Conservation (phyloP, 805 yeast genomes). For the Ogataea thermomethanolica region DNA sequence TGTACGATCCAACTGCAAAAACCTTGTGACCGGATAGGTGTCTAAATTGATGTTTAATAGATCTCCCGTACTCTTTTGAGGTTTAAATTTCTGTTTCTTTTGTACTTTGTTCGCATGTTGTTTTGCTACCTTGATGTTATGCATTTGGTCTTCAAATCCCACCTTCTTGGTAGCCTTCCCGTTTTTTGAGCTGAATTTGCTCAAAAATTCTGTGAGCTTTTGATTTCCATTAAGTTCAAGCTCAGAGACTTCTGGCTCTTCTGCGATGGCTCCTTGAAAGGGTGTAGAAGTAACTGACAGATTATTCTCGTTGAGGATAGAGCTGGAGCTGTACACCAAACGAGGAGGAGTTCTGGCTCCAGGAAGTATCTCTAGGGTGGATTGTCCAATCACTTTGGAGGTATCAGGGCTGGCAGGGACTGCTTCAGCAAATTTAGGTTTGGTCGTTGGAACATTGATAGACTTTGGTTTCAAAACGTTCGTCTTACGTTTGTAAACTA, state of each 20-base stretch:
- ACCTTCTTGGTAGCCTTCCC: conserved; percentile 12
- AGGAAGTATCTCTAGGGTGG: conserved; percentile 19
- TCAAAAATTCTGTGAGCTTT: conserved; percentile 11
- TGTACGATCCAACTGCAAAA: not conserved
- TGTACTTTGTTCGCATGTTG: not conserved
- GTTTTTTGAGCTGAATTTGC: conserved; percentile 2
- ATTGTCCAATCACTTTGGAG: conserved; percentile 16
- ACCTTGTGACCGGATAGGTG: conserved; percentile 6
- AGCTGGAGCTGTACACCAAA: conserved; percentile 15
- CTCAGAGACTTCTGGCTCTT: not conserved
- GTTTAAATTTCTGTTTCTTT: conserved; percentile 2
- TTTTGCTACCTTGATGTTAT: not conserved
- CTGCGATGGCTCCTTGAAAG: conserved; percentile 6
- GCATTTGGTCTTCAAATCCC: conserved; percentile 12
- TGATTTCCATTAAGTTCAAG: not conserved
- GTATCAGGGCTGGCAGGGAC: not conserved
- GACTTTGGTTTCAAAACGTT: conserved; percentile 13
- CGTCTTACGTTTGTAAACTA: conserved; percentile 1
- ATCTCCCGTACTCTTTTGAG: not conserved
- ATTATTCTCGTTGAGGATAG: conserved; percentile 13
- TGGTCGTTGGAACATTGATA: conserved; percentile 7
- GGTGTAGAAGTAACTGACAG: conserved; percentile 22
- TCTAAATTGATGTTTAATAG: not conserved
- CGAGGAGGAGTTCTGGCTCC: conserved; percentile 21
- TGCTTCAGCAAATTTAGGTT: not conserved